phyloP scores from a whole-genome alignment of 164 flowering plant genomes.

The Macadamia tetraphylla region DNA sequence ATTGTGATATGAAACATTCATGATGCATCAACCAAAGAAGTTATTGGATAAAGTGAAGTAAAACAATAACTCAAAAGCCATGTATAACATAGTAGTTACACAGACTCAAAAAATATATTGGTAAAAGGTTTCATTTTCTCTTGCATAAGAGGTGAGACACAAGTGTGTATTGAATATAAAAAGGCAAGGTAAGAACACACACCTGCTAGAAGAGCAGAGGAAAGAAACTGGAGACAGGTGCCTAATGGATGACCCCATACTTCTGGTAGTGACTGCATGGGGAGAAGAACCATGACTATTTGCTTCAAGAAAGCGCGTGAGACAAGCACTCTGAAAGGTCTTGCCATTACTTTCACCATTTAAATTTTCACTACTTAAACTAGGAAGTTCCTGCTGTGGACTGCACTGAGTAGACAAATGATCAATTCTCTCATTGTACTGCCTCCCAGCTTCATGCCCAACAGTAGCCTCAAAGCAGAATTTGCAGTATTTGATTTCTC shows the following conservation, averaged over 20 bases:
- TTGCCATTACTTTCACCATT: constrained; percentile 12
- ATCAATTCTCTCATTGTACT: constrained; percentile 44
- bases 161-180: background rate
- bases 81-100: background rate
- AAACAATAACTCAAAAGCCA: background rate
- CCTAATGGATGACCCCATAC: constrained; percentile 32
- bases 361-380: constrained; percentile 21
- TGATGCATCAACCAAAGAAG: background rate
- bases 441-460: constrained; percentile 27
- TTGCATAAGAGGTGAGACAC: too few relatives aligned
- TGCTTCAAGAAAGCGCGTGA: constrained; percentile 30
- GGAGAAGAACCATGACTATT: constrained; percentile 37
- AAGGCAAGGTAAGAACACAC: background rate
- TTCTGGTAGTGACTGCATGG: constrained; percentile 26
- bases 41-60: background rate
- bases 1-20: constrained; percentile 3
- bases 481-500: constrained; percentile 40
- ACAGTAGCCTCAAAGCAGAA: constrained; percentile 36
- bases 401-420: constrained; percentile 54
- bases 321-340: constrained; percentile 26
- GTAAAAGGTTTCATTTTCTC: background rate
- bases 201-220: constrained; percentile 52
- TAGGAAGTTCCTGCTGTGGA: constrained; percentile 43
- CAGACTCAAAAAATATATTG: background rate
- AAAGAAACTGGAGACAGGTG: constrained; percentile 39